A percentile compares a stretch with the other conserved stretches of the same genome.
These are phyloP conservation scores for Phytopythium delawarense DNA, from an alignment of 352 stramenopile species.

Conservation along the genomic window DNA sequence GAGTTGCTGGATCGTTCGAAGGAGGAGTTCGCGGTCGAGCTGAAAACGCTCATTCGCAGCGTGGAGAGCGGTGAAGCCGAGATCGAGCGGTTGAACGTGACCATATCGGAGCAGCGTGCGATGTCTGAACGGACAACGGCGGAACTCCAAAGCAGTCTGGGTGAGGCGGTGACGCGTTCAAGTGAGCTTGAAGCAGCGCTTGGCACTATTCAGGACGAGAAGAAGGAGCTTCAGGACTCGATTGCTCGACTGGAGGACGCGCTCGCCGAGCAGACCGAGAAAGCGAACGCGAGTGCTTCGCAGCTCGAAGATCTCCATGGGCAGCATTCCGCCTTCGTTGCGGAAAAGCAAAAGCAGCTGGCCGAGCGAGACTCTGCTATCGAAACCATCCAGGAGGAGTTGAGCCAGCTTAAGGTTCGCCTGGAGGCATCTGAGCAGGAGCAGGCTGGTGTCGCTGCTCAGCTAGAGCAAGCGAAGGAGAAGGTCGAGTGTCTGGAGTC, in stretches of 20 bases:
- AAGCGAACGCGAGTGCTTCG: background rate
- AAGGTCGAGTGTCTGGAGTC: conserved; percentile 7
- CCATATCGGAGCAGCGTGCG: background rate
- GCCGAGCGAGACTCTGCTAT: background rate
- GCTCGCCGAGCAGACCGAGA: background rate
- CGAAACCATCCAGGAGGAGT: background rate
- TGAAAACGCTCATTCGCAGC: background rate
- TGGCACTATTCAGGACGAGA: background rate
- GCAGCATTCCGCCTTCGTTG: background rate
- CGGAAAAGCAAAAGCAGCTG: background rate
- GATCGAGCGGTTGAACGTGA: background rate
- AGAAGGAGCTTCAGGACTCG: background rate
- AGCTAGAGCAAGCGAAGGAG: conserved; percentile 1
- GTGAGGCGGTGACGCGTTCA: background rate
- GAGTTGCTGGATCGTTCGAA: background rate
- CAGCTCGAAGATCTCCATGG: background rate
- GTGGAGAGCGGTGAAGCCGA: conserved; percentile 2
- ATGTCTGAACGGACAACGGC: background rate
- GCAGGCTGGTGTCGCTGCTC: background rate
- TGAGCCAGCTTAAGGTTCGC: background rate
- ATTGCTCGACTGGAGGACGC: background rate
- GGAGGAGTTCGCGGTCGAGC: background rate
- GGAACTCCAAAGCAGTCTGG: background rate
- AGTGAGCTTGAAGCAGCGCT: background rate
- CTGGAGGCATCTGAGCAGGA: background rate